Base-by-base conservation (phyloP, 2,329 filamentous ascomycete species). In the Alternaria sp. region DNA sequence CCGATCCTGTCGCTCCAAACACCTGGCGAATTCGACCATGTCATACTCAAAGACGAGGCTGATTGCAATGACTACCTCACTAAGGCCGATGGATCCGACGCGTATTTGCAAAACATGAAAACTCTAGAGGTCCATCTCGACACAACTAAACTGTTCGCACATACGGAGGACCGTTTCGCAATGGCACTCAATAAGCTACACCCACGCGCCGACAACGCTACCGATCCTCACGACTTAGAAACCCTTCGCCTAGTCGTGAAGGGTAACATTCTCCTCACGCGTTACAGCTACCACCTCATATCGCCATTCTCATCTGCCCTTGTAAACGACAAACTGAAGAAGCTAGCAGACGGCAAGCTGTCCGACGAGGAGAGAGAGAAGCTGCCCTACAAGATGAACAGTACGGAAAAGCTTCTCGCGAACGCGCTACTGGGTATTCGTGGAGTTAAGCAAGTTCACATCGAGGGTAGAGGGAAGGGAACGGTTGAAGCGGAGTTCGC, bases 351-450 rank as follows among this genome's bases (percentile, higher is more conserved):
- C n/a, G 53, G 23, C 15, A 12, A n/a, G 3, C 21, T 55, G 11
- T 30, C n/a, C n/a, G 23, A 43, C 12, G 28, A 59, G 41, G 58
- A 67, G 26, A 66, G 69, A 46, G 18, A 51, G 3, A 23, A 26
- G 3, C 51, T 66, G 0, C 37, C 56, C 4, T 69, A 61, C 55
- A 55, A 50, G 11, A 30, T 67, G 50, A 56, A 64, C 49, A 60
- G 60, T 28, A 61, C 57, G 3, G 67, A 71, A 26, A 66, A 63
- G 26, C 50, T 41, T 4, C 18, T 70, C 10, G 44, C 66, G 10
- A 66, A 58, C 20, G 68, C 72, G 7, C 62, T 74, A 3, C 58
- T 70, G 9, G 65, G 63, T 3, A 65, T 73, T 47, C 68, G 69
- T 5, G 66, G 63, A 15, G 53, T 74, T 6, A 23, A 56, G n/a